Evolutionary conservation across 345 rosid genomes (phyloP).

Genomic region (Euphorbia lathyris): DNA sequence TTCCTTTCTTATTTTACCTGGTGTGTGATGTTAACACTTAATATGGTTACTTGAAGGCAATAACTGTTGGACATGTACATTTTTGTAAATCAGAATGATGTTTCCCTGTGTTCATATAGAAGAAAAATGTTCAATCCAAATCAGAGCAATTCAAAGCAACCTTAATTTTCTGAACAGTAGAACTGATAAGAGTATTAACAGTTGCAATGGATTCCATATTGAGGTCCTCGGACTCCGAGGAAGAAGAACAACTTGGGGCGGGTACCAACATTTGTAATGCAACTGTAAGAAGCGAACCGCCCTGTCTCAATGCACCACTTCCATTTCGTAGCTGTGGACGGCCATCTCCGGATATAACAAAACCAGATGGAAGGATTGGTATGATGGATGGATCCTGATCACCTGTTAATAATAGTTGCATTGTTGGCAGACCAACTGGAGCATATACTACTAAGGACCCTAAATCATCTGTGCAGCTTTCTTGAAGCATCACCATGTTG

Average conservation of each 20-base stretch:
- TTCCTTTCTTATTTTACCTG: not conserved
- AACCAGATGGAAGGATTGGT: no score
- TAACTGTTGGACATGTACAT: no score
- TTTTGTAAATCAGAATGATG: no score
- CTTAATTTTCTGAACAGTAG: slow-evolving; percentile 51
- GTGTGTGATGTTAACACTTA: no score
- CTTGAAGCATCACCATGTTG: slow-evolving; percentile 58
- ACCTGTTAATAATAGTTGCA: slow-evolving; percentile 35
- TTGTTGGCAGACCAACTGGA: slow-evolving; percentile 39
- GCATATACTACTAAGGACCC: slow-evolving; percentile 59
- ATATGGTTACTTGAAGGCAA: no score
- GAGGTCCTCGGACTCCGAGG: slow-evolving; percentile 20
- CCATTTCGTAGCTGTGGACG: slow-evolving; percentile 13
- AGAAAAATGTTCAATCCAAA: not conserved
- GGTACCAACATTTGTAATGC: slow-evolving; percentile 60
- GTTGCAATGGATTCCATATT: slow-evolving; percentile 43
- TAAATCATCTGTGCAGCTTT: slow-evolving; percentile 42
- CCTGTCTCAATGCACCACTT: slow-evolving; percentile 7
- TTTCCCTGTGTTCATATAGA: no score
- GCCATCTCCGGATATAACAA: slow-evolving; percentile 50
- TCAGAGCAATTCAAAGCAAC: slow-evolving; percentile 30
- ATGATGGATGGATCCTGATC: slow-evolving; percentile 29
- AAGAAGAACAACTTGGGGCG: slow-evolving; percentile 5
- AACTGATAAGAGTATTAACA: slow-evolving; percentile 50
- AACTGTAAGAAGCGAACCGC: slow-evolving; percentile 53